These are phyloP conservation scores for Microsporum ferrugineum DNA, from an alignment of 2,329 filamentous ascomycete species.

Conservation along the genomic window DNA sequence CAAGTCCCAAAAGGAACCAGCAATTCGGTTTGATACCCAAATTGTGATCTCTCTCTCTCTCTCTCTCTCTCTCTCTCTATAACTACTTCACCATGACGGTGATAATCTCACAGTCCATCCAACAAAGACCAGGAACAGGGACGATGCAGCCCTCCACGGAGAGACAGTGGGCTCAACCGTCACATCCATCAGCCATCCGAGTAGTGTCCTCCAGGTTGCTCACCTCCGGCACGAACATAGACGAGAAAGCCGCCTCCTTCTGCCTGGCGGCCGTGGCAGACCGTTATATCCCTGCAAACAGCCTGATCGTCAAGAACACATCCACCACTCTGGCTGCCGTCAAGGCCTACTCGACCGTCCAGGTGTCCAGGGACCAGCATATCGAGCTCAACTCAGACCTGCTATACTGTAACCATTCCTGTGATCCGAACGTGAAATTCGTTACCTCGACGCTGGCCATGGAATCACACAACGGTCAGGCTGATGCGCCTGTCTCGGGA, in stretches of 20 bases:
- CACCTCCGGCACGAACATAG: slow-evolving; percentile 9
- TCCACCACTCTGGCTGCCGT: slow-evolving; percentile 31
- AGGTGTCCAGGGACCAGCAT: slow-evolving; percentile 46
- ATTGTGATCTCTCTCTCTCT: not conserved
- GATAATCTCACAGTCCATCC: not conserved
- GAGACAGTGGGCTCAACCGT: slow-evolving; percentile 13
- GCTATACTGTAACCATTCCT: slow-evolving; percentile 58
- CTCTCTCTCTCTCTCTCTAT: not conserved
- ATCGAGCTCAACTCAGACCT: slow-evolving; percentile 55
- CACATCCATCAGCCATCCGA: slow-evolving; percentile 12
- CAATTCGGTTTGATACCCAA: too few relatives aligned
- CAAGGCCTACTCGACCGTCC: slow-evolving; percentile 53
- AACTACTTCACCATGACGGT: slow-evolving; percentile 7
- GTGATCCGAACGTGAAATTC: slow-evolving; percentile 55
- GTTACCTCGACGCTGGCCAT: slow-evolving; percentile 40
- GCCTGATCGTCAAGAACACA: slow-evolving; percentile 53
- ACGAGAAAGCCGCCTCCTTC: slow-evolving; percentile 39
- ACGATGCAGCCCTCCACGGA: slow-evolving; percentile 4
- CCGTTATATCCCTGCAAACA: slow-evolving; percentile 48
- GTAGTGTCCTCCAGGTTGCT: slow-evolving; percentile 12
- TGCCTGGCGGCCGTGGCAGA: slow-evolving; percentile 50
- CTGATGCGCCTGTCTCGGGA: slow-evolving; percentile 16
- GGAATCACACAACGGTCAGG: slow-evolving; percentile 44
- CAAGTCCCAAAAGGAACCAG: too few relatives aligned
- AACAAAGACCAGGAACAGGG: slow-evolving; percentile 4